Conservation (phyloP, 768 basidiomycete genomes). For the Leccinum sublutescens region DNA sequence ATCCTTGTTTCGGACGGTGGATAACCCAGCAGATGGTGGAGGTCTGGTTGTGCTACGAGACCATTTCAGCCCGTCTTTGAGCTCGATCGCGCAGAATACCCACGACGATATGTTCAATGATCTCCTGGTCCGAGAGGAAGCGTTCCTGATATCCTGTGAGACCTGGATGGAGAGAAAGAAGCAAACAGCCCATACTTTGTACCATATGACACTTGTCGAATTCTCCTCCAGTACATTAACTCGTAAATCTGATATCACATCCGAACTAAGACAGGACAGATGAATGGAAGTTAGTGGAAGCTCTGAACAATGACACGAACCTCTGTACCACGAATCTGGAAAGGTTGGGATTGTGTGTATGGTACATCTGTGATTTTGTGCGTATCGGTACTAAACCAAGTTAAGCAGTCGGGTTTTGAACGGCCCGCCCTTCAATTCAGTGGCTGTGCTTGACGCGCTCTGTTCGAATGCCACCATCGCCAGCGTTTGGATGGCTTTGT, state of each 20-base stretch:
- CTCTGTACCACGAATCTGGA: constrained; percentile 33
- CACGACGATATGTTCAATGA: constrained; percentile 72
- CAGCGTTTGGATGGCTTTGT: constrained; percentile 70
- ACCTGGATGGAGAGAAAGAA: not conserved
- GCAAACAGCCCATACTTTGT: constrained; percentile 50
- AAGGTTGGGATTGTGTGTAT: constrained; percentile 29
- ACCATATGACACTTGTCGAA: constrained; percentile 63
- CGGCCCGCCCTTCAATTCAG: not conserved
- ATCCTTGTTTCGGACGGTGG: constrained; percentile 76
- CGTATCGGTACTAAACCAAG: not conserved
- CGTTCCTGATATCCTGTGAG: constrained; percentile 55
- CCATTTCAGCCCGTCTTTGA: not conserved
- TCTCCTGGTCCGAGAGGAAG: constrained; percentile 69
- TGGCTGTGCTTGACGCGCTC: constrained; percentile 14
- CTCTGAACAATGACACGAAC: constrained; percentile 10
- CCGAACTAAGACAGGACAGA: constrained; percentile 48
- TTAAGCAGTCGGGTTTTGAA: not conserved
- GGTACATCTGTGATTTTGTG: constrained; percentile 17
- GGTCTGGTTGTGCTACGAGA: constrained; percentile 60
- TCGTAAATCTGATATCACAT: constrained; percentile 68
- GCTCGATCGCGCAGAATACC: constrained; percentile 24
- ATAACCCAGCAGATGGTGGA: constrained; percentile 70
- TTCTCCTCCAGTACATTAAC: constrained; percentile 61
- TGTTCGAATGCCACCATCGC: constrained; percentile 60
- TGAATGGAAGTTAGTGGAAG: not conserved